A percentile compares a stretch with the other conserved stretches of the same genome.
phyloP scores from a whole-genome alignment of 2,329 filamentous ascomycete species.

The Penicillium sp. region DNA sequence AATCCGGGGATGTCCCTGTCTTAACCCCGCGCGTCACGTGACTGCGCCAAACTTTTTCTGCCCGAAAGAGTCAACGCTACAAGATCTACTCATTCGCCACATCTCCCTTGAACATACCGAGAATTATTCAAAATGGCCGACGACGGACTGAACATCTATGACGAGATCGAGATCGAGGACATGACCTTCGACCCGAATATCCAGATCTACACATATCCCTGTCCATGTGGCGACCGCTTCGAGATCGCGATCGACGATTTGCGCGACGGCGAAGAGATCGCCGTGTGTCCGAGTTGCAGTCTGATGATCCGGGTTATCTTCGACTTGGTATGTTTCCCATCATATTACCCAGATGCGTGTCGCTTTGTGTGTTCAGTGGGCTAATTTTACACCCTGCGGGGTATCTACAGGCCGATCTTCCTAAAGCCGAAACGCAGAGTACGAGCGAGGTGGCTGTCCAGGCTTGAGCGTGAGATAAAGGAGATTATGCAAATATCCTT shows the following conservation, averaged over 20 bases:
- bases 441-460: constrained; percentile 1
- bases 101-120: background rate
- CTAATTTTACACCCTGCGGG: constrained; percentile 6
- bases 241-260: constrained; percentile 80
- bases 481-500: background rate
- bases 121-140: constrained; percentile 47
- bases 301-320: constrained; percentile 94
- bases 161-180: constrained; percentile 97
- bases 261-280: constrained; percentile 81
- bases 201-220: constrained; percentile 91
- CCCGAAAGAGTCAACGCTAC: constrained; percentile 7
- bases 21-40: constrained; percentile 24
- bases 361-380: background rate
- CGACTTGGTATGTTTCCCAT: constrained; percentile 55
- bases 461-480: background rate
- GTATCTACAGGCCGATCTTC: constrained; percentile 42
- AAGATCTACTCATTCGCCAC: constrained; percentile 1
- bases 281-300: constrained; percentile 94
- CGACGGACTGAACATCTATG: constrained; percentile 68
- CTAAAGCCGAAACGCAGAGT: constrained; percentile 34
- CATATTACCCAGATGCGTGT: background rate
- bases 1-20: constrained; percentile 1
- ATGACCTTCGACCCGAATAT: constrained; percentile 79
- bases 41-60: constrained; percentile 20
- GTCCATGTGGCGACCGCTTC: constrained; percentile 93